Percentiles rank a stretch among this genome's conserved stretches.
phyloP scores from a whole-genome alignment of 1,284 basidiomycete species.

The Boletus smithii region DNA sequence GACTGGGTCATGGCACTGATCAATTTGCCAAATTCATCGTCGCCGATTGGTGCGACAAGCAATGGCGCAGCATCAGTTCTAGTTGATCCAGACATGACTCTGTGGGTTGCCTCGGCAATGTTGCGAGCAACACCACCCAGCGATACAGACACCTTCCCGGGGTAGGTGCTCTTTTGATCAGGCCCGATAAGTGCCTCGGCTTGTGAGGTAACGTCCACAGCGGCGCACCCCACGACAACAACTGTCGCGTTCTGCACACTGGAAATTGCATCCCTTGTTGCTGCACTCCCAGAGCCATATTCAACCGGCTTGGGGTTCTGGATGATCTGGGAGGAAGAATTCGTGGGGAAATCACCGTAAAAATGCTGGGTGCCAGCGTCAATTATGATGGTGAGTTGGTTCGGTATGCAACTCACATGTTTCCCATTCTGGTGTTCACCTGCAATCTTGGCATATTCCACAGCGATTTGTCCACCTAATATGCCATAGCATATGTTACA shows the following conservation, averaged over 20 bases:
- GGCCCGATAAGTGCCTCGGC: conserved; percentile 27
- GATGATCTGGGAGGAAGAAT: neutral
- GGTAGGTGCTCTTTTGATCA: conserved; percentile 68
- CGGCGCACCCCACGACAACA: conserved; percentile 78
- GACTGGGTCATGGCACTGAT: conserved; percentile 53
- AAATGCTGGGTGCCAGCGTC: conserved; percentile 12
- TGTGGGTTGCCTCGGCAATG: conserved; percentile 84
- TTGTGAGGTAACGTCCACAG: conserved; percentile 80
- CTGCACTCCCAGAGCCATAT: neutral
- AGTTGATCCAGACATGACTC: conserved; percentile 45
- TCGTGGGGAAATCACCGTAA: neutral
- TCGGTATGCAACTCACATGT: conserved; percentile 18
- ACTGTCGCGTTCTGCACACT: conserved; percentile 37
- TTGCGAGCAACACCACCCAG: conserved; percentile 94
- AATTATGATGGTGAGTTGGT: neutral
- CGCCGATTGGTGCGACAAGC: conserved; percentile 62
- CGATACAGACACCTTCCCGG: conserved; percentile 71
- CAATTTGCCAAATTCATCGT: conserved; percentile 69
- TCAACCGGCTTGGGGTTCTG: neutral
- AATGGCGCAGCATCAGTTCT: conserved; percentile 38
- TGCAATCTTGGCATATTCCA: conserved; percentile 65
- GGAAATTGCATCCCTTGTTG: neutral
- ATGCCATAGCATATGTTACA: conserved; percentile 2
- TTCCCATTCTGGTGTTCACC: conserved; percentile 13
- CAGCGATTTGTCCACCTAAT: conserved; percentile 76